A percentile compares a stretch with the other conserved stretches of the same genome.
Evolutionary conservation across 2,329 filamentous ascomycete genomes (phyloP).

Genomic region (Xylaria sp.): DNA sequence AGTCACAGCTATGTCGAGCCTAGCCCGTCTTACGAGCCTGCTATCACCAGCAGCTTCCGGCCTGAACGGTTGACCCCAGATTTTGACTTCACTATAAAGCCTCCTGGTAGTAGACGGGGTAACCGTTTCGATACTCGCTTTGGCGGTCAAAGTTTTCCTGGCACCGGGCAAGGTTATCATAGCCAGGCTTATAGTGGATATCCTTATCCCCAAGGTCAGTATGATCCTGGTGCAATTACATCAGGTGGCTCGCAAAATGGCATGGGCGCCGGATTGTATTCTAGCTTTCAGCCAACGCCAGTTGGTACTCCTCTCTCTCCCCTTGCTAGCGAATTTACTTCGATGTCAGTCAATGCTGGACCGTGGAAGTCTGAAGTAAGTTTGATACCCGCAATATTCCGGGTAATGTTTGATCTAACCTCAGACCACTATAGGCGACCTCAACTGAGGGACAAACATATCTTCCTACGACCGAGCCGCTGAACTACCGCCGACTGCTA

Average conservation of each 20-base stretch:
- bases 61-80: conserved; percentile 62
- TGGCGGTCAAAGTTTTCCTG: conserved; percentile 45
- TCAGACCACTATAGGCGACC: conserved; percentile 53
- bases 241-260: conserved; percentile 50
- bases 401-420: conserved; percentile 40
- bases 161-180: conserved; percentile 48
- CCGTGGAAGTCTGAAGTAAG: conserved; percentile 68
- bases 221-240: conserved; percentile 52
- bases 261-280: conserved; percentile 50
- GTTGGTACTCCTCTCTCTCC: conserved; percentile 74
- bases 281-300: conserved; percentile 45
- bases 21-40: conserved; percentile 49
- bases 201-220: conserved; percentile 50
- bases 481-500: conserved; percentile 94
- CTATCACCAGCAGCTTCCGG: conserved; percentile 56
- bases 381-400: conserved; percentile 29
- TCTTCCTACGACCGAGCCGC: conserved; percentile 85
- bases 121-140: conserved; percentile 60
- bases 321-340: conserved; percentile 79
- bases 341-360: conserved; percentile 53
- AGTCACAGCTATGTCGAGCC: conserved; percentile 57
- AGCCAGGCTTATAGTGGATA: conserved; percentile 53
- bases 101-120: conserved; percentile 57
- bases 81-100: conserved; percentile 59
- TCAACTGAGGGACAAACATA: conserved; percentile 77